Base-by-base conservation (phyloP, 345 rosid genomes). In the Eucalyptus erythrocorys region DNA sequence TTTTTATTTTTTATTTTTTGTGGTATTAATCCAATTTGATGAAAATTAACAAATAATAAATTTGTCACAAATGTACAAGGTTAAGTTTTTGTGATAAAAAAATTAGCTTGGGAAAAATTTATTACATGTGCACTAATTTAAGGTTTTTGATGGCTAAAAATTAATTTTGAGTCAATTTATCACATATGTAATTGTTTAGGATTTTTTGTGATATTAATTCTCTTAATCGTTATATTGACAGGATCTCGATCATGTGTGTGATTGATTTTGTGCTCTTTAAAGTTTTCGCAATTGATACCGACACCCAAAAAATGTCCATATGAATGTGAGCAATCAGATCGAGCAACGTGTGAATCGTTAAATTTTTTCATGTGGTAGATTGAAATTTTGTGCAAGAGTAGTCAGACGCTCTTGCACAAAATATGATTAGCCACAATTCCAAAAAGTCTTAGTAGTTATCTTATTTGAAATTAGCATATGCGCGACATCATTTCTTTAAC, bases 31-130 rank as follows among this genome's bases (percentile, higher is more conserved):
- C 4, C 4, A 19, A 3, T 51, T 51, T 51, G 21, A 51, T 51
- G 10, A 2, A 51, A 51, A 51, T 57, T 57, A 57, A 57, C n/a
- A 12, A 12, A 57, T 26, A 4, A 59, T 59, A 59, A 26, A 59
- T 59, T 59, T 26, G 4, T 1, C 10, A 51, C 5, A 51, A 51
- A 51, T 51, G 5, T 51, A 19, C 2, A 19, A 51, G 1, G 19
- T 51, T 51, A 51, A 4, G 2, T 51, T 51, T 51, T 51, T 51
- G 9, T 51, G 10, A 19, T 51, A 19, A 51, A 51, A 51, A 51
- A 51, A 19, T 7, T 51, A 21, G 5, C 0, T 1, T 0, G 0
- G 5, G 2, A 8, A 51, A 51, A 21, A 7, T 8, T 51, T 51
- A 51, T 51, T 51, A 51, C 10, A 51, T 51, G 2, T 51, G 0